A percentile compares a stretch with the other conserved stretches of the same genome.
Conservation (phyloP, 176 grass and related monocot genomes). For the Oropetium thomaeum region DNA sequence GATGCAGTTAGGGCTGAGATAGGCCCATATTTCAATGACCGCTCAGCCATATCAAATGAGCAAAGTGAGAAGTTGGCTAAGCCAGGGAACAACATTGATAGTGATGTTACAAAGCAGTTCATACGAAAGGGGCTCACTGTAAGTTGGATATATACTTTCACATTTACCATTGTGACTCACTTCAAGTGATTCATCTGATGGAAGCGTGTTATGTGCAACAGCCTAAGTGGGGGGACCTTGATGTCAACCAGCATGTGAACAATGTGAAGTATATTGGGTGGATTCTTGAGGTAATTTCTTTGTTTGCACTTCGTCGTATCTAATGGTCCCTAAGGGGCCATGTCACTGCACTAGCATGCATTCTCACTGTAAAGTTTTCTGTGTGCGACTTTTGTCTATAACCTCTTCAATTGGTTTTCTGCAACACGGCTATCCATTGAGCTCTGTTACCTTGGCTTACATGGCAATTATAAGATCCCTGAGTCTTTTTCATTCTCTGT, state of each 20-base stretch:
- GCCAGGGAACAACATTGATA: conserved; percentile 46
- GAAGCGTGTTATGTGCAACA: conserved; percentile 34
- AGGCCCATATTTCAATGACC: conserved; percentile 67
- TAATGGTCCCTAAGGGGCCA: not conserved
- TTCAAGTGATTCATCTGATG: not conserved
- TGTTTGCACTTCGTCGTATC: not conserved
- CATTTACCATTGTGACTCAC: not conserved
- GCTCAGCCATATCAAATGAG: conserved; percentile 58
- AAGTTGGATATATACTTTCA: conserved; percentile 31
- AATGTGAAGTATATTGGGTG: conserved; percentile 99
- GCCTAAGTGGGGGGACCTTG: conserved; percentile 94
- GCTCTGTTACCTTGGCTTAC: not conserved
- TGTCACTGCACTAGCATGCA: not conserved
- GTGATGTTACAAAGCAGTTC: conserved; percentile 46
- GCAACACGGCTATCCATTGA: not conserved
- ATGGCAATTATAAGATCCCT: not conserved
- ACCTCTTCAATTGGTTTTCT: not conserved
- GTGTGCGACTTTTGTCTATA: not conserved
- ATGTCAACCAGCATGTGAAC: conserved; percentile 98
- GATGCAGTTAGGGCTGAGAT: conserved; percentile 96
- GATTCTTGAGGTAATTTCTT: conserved; percentile 88
- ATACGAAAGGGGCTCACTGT: conserved; percentile 82
- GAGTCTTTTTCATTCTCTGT: not conserved
- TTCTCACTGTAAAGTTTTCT: not conserved
- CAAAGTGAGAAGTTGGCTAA: conserved; percentile 71